Evolutionary conservation across 179 eudicot species (phyloP).

Genomic region (Beta corolliflora): DNA sequence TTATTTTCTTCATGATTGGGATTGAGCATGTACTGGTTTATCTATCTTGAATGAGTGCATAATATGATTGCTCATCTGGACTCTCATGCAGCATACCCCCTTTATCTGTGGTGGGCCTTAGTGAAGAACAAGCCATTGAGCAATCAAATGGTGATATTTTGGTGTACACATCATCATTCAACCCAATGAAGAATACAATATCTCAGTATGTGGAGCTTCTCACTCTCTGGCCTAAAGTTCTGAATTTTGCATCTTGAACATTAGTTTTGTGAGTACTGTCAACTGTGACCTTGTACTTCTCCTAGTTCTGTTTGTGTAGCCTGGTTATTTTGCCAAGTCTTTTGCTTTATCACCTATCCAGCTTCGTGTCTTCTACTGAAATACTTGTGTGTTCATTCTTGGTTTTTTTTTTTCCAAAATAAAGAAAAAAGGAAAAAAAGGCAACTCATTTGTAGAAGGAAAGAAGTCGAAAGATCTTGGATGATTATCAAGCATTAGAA

Average conservation of each 20-base stretch:
- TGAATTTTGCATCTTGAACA: not conserved
- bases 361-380: not conserved
- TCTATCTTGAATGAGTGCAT: not conserved
- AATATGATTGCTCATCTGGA: conserved; percentile 14
- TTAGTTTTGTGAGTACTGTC: not conserved
- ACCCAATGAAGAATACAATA: conserved; percentile 92
- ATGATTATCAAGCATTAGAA: not conserved
- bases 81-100: conserved; percentile 82
- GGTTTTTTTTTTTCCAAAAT: too few species aligned
- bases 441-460: not conserved
- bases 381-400: not conserved
- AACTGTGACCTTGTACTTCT: not conserved
- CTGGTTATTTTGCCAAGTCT: not conserved
- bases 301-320: not conserved
- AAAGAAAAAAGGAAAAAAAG: not conserved
- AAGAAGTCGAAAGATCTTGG: not conserved
- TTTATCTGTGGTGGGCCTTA: conserved; percentile 90
- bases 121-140: conserved; percentile 94
- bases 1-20: not conserved
- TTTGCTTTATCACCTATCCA: not conserved
- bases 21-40: not conserved
- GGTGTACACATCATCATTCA: conserved; percentile 87
- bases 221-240: not conserved
- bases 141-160: conserved; percentile 78
- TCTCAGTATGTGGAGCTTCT: conserved; percentile 59